Percentiles rank a stretch among this genome's conserved stretches.
phyloP scores from a whole-genome alignment of 768 basidiomycete species.

The Russula emetica region DNA sequence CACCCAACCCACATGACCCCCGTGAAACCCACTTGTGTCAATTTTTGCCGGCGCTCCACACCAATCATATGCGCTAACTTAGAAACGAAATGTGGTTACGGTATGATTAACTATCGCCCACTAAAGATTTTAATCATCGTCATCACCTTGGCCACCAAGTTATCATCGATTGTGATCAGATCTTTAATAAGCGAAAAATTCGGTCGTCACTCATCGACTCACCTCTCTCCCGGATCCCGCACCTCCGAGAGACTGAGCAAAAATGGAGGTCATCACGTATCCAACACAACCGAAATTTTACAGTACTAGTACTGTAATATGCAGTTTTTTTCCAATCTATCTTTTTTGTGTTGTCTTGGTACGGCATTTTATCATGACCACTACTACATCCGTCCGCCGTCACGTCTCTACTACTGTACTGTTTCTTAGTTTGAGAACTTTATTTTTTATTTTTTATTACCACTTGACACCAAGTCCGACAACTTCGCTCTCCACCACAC shows the following conservation, averaged over 20 bases:
- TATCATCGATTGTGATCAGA: conserved; percentile 11
- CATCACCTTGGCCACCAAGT: conserved; percentile 12
- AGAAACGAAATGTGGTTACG: neutral
- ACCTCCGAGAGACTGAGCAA: neutral
- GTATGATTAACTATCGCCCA: neutral
- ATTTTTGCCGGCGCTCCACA: no score
- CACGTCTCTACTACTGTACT: no score
- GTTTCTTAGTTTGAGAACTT: no score
- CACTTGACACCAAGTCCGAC: conserved; percentile 43
- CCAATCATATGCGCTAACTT: no score
- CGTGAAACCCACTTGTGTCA: no score
- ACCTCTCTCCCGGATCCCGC: no score
- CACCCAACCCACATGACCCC: no score
- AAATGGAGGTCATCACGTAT: neutral
- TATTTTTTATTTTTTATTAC: no score
- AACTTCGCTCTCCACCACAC: conserved; percentile 82
- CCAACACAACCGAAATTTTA: neutral
- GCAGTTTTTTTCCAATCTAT: no score
- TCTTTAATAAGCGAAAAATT: neutral
- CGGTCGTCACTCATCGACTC: neutral
- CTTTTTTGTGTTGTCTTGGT: no score
- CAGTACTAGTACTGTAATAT: no score
- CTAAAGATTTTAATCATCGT: neutral
- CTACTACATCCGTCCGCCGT: neutral
- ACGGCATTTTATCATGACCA: no score